Conservation (phyloP, 768 basidiomycete species). For the Hygrophoropsis aurantiaca region DNA sequence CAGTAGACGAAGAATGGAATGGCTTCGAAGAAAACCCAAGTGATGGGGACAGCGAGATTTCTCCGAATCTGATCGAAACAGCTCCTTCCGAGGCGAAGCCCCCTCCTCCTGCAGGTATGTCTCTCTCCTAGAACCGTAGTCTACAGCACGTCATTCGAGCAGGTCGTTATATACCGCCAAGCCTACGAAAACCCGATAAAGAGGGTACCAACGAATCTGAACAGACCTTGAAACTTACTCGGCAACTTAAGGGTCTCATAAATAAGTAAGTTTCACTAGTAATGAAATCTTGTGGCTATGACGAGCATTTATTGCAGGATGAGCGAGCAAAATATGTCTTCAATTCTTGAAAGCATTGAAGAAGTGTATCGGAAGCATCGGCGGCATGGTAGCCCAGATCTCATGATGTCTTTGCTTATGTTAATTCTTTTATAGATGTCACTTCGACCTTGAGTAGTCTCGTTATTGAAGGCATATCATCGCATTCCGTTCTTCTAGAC, state of each 20-base stretch:
- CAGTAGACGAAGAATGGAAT: slow-evolving; percentile 1
- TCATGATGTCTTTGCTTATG: not conserved
- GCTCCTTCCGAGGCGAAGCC: not conserved
- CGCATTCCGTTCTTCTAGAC: slow-evolving; percentile 79
- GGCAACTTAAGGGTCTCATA: slow-evolving; percentile 82
- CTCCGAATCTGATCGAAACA: no score
- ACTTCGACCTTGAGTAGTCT: slow-evolving; percentile 75
- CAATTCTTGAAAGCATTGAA: slow-evolving; percentile 73
- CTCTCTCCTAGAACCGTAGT: no score
- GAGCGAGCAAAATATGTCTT: slow-evolving; percentile 85
- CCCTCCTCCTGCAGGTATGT: slow-evolving; percentile 9
- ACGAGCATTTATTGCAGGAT: no score
- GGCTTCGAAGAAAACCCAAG: slow-evolving; percentile 6
- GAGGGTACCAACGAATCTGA: slow-evolving; percentile 33
- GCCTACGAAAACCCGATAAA: slow-evolving; percentile 57
- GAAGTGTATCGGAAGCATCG: slow-evolving; percentile 73
- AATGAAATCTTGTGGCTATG: slow-evolving; percentile 1
- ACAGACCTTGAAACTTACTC: slow-evolving; percentile 55
- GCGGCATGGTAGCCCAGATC: slow-evolving; percentile 63
- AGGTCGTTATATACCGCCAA: slow-evolving; percentile 80
- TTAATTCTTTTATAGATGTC: slow-evolving; percentile 55
- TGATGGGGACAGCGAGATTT: slow-evolving; percentile 10
- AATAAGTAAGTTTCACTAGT: slow-evolving; percentile 58
- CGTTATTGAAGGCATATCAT: slow-evolving; percentile 76
- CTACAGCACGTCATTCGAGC: no score